A percentile compares a stretch with the other conserved stretches of the same genome.
Evolutionary conservation across 1,139 yeast species (phyloP).

Genomic region (Lodderomyces orthopsilosis): DNA sequence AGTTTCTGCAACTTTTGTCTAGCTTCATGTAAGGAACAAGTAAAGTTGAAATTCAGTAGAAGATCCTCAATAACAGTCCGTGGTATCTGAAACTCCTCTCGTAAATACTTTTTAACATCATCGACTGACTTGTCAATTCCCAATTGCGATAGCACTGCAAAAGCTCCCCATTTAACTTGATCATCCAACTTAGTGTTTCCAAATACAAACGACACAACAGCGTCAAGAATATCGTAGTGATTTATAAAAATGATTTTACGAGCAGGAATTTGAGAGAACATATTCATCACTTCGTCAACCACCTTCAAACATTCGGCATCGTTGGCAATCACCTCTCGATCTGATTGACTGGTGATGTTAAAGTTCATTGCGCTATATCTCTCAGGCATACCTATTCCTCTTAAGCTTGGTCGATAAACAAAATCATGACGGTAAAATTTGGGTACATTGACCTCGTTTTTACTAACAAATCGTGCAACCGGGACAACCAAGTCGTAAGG

Average conservation of each 20-base stretch:
- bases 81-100: conserved; percentile 71
- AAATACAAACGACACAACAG: conserved; percentile 61
- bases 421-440: conserved; percentile 74
- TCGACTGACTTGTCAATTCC: conserved; percentile 68
- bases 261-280: conserved; percentile 61
- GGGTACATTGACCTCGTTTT: conserved; percentile 50
- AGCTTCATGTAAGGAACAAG: conserved; percentile 63
- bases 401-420: conserved; percentile 67
- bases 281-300: conserved; percentile 64
- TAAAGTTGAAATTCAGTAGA: conserved; percentile 74
- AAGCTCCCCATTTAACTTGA: conserved; percentile 65
- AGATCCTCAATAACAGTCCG: conserved; percentile 77
- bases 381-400: conserved; percentile 62
- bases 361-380: conserved; percentile 81
- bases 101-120: conserved; percentile 62
- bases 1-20: conserved; percentile 59
- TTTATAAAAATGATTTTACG: conserved; percentile 62
- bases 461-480: conserved; percentile 78
- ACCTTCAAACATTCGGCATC: conserved; percentile 90
- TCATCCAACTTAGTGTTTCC: conserved; percentile 66
- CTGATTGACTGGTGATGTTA: conserved; percentile 64
- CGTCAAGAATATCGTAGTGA: conserved; percentile 75
- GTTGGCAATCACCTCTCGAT: conserved; percentile 39
- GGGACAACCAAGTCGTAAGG: conserved; percentile 91
- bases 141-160: conserved; percentile 68